These are phyloP conservation scores for Malassezia brasiliensis DNA, from an alignment of 1,284 basidiomycete species.

Conservation along the genomic window DNA sequence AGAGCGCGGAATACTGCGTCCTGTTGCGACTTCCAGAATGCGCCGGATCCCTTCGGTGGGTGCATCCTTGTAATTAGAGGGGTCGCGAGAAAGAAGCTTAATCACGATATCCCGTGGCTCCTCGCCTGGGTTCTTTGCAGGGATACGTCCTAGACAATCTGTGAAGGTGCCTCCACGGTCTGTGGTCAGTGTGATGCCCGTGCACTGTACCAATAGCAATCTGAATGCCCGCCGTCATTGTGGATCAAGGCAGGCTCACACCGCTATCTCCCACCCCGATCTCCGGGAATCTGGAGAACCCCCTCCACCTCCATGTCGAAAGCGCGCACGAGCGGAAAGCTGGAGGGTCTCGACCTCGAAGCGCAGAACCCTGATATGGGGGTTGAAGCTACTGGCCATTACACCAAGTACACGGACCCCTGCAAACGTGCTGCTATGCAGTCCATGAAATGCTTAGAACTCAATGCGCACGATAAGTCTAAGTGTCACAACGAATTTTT, in stretches of 20 bases:
- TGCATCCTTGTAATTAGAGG: slow-evolving; percentile 78
- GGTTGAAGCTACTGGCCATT: neutral
- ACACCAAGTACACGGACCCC: slow-evolving; percentile 36
- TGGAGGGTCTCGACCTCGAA: slow-evolving; percentile 23
- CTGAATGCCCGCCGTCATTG: slow-evolving; percentile 26
- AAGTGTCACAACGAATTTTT: slow-evolving; percentile 38
- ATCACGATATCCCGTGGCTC: slow-evolving; percentile 44
- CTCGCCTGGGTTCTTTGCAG: slow-evolving; percentile 11
- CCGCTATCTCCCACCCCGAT: neutral
- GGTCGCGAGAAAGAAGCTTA: slow-evolving; percentile 50
- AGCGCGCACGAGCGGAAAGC: slow-evolving; percentile 6
- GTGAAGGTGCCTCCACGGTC: slow-evolving; percentile 47
- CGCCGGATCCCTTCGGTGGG: slow-evolving; percentile 87
- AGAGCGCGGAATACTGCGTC: slow-evolving; percentile 60
- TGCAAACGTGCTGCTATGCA: slow-evolving; percentile 41
- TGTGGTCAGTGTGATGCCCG: neutral
- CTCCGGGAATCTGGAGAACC: neutral
- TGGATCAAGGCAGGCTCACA: neutral
- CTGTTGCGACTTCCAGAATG: slow-evolving; percentile 70
- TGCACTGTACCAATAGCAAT: slow-evolving; percentile 25
- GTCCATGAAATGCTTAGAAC: slow-evolving; percentile 43
- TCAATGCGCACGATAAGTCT: slow-evolving; percentile 33
- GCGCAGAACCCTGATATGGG: slow-evolving; percentile 13
- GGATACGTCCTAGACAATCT: slow-evolving; percentile 39
- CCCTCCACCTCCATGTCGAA: neutral